Conservation (phyloP, 768 basidiomycete species). For the Pleurotus citrinopileatus region DNA sequence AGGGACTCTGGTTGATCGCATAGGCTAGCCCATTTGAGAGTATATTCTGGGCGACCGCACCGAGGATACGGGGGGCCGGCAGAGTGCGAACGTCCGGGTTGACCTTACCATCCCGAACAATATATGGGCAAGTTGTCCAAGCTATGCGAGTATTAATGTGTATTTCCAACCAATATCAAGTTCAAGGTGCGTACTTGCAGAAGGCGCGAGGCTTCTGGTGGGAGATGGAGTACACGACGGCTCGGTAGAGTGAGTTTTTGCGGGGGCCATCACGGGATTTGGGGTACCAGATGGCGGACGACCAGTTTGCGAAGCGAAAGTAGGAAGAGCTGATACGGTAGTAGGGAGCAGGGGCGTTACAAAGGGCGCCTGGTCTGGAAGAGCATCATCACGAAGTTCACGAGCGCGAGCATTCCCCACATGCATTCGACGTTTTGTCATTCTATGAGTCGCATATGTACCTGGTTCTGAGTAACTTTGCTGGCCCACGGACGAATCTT, state of each 20-base stretch:
- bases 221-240: constrained; percentile 47
- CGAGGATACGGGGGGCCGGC: constrained; percentile 38
- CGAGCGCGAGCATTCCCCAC: too few relatives aligned
- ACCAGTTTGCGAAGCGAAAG: constrained; percentile 12
- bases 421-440: background rate
- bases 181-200: too few relatives aligned
- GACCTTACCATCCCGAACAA: constrained; percentile 47
- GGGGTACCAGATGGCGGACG: constrained; percentile 22
- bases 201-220: constrained; percentile 42
- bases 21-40: constrained; percentile 45
- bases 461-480: too few relatives aligned
- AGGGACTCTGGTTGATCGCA: constrained; percentile 26
- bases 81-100: constrained; percentile 53
- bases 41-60: constrained; percentile 37
- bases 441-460: background rate
- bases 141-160: constrained; percentile 15
- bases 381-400: too few relatives aligned
- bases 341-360: too few relatives aligned
- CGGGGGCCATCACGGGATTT: constrained; percentile 31
- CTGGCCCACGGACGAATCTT: too few relatives aligned
- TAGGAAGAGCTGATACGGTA: background rate
- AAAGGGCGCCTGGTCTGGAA: background rate
- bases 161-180: too few relatives aligned
- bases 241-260: constrained; percentile 21
- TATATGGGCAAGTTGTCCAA: constrained; percentile 44